Percentiles rank a stretch among this genome's conserved stretches.
These are phyloP conservation scores for Kwoniella europaea DNA, from an alignment of 768 basidiomycete genomes.

Conservation along the genomic window DNA sequence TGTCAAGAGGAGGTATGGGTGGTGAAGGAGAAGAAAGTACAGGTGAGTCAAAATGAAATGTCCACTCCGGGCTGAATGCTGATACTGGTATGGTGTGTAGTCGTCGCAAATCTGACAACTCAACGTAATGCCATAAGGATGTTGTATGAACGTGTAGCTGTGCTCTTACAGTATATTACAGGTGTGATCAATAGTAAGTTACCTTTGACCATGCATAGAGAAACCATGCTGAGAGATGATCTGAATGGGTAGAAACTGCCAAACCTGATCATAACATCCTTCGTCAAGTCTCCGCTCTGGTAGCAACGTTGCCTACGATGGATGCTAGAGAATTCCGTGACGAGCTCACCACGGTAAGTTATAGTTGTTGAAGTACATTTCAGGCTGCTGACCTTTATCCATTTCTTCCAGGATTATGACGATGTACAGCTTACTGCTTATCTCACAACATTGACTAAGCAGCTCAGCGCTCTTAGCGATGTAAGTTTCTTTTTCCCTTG, in stretches of 20 bases:
- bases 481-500: slow-evolving; percentile 61
- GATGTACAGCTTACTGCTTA: slow-evolving; percentile 93
- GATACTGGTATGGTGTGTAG: slow-evolving; percentile 60
- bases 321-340: slow-evolving; percentile 80
- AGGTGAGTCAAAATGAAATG: slow-evolving; percentile 62
- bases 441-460: slow-evolving; percentile 84
- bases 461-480: slow-evolving; percentile 83
- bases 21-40: slow-evolving; percentile 71
- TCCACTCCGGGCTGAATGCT: not conserved
- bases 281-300: slow-evolving; percentile 79
- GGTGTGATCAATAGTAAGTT: slow-evolving; percentile 73
- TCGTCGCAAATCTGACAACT: slow-evolving; percentile 86
- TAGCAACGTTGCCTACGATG: slow-evolving; percentile 85
- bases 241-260: slow-evolving; percentile 66
- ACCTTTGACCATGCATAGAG: not conserved
- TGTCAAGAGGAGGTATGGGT: slow-evolving; percentile 68
- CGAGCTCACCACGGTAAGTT: slow-evolving; percentile 82
- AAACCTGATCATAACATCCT: slow-evolving; percentile 77
- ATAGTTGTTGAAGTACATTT: not conserved
- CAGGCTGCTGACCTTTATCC: slow-evolving; percentile 9
- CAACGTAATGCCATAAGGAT: slow-evolving; percentile 95
- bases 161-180: slow-evolving; percentile 84
- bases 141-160: slow-evolving; percentile 86
- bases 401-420: slow-evolving; percentile 77
- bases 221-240: not conserved